phyloP scores from a whole-genome alignment of 306 rosid genomes.

The Ormosia semicastrata region DNA sequence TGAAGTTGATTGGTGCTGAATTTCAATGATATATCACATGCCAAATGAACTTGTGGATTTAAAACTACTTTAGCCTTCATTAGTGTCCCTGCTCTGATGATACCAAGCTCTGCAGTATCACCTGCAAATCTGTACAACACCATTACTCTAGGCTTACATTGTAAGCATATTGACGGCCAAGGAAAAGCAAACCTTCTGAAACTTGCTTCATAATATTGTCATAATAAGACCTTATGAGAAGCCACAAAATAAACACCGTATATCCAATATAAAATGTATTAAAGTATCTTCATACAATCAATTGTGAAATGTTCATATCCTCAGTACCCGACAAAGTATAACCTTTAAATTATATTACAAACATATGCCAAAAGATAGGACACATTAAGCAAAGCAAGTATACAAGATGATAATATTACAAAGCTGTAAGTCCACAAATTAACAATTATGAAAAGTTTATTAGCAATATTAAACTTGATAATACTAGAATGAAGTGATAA shows the following conservation, averaged over 20 bases:
- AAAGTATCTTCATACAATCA: neutral
- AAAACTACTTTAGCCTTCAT: conserved; percentile 63
- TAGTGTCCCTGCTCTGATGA: conserved; percentile 70
- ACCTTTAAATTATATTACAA: neutral
- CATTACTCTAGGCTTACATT: conserved; percentile 16
- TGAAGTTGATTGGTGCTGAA: conserved; percentile 10
- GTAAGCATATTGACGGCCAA: conserved; percentile 3
- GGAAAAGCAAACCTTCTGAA: neutral
- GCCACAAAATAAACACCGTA: neutral
- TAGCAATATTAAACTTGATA: neutral
- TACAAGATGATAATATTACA: neutral
- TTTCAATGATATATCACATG: conserved; percentile 47
- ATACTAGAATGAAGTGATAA: neutral
- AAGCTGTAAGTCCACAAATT: conserved; percentile 1
- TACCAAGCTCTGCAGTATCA: conserved; percentile 85
- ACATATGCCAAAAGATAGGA: neutral
- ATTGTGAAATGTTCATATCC: neutral
- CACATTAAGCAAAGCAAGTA: neutral
- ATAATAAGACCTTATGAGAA: neutral
- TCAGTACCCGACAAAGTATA: neutral
- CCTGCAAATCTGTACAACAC: conserved; percentile 83
- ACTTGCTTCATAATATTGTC: conserved; percentile 7
- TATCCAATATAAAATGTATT: neutral
- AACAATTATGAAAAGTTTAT: neutral
- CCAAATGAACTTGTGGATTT: conserved; percentile 91